Evolutionary conservation across 2,329 filamentous ascomycete genomes (phyloP), one percentile per base, ranked within the genome.

Genomic region (Ophiostoma australiae): DNA sequence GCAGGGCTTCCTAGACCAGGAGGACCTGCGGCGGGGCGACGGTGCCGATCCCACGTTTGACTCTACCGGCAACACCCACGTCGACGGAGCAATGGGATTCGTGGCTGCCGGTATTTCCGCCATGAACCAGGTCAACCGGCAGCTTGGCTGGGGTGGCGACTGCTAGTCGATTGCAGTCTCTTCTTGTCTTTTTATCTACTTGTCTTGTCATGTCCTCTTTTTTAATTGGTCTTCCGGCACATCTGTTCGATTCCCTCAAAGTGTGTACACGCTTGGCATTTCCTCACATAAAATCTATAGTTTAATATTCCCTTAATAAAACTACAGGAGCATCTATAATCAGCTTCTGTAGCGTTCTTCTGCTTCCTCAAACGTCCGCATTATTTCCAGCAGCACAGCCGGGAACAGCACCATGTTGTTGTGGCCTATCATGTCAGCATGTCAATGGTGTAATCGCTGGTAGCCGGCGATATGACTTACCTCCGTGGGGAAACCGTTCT

Each of bases 401-500:
- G 88, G 84, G 76, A 87, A 90, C 7, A 86, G 86, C 78, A 91
- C 85, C 55, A 93, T 84, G 69, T 86, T 82, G 76, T 92, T 93
- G 77, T 94, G 91, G 6, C 88, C 89, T 91, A 33, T 41, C 10
- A 31, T 67, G 39, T 67, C 23, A 66, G 63, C 20, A 23, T 66
- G 10, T 7, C n/a, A 27, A 27, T 58, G n/a, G 17, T 5, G 2
- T 23, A 2, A 20, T 13, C 8, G 33, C 15, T 10, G 33, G 10
- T 17, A 11, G 5, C 3, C 15, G 10, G 39, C 33, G 17, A 41
- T 31, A 2, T 15, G 17, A 78, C 84, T 78, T 75, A 87, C 86
- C 85, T 74, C 86, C 86, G 67, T 85, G 82, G 11, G 84, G 82
- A 39, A 86, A 82, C 39, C 86, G 75, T 73, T 88, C 85, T 75